phyloP scores from a whole-genome alignment of 306 rosid species.

The Cicer chorassanicum region DNA sequence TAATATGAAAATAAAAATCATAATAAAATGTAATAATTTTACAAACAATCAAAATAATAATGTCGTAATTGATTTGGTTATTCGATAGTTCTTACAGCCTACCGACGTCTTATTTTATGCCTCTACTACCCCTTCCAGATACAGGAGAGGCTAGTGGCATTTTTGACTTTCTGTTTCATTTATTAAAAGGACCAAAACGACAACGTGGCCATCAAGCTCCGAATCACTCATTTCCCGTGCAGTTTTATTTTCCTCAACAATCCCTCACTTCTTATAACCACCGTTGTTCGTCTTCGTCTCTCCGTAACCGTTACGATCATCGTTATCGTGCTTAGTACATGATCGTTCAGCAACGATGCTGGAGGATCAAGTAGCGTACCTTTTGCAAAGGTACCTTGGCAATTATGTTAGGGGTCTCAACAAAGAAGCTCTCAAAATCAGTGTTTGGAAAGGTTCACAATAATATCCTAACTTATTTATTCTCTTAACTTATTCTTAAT shows the following conservation, averaged over 20 bases:
- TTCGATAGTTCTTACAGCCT: not conserved
- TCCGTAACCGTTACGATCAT: slow-evolving; percentile 38
- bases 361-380: slow-evolving; percentile 98
- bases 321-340: slow-evolving; percentile 31
- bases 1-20: too few species aligned
- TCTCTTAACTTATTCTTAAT: slow-evolving; percentile 12
- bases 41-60: too few species aligned
- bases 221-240: slow-evolving; percentile 41
- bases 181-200: slow-evolving; percentile 1
- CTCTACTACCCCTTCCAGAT: slow-evolving; percentile 16
- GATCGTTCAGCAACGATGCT: slow-evolving; percentile 66
- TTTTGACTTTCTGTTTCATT: not conserved
- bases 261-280: not conserved
- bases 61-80: too few species aligned
- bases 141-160: not conserved
- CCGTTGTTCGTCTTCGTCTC: slow-evolving; percentile 6
- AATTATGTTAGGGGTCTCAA: slow-evolving; percentile 88
- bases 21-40: too few species aligned
- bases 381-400: slow-evolving; percentile 96
- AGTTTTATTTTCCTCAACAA: not conserved
- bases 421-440: slow-evolving; percentile 97
- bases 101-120: not conserved
- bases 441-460: slow-evolving; percentile 88
- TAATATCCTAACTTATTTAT: not conserved
- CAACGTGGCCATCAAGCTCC: slow-evolving; percentile 52